phyloP scores from a whole-genome alignment of 176 grass and related monocot genomes.

The Hyparrhenia diplandra region DNA sequence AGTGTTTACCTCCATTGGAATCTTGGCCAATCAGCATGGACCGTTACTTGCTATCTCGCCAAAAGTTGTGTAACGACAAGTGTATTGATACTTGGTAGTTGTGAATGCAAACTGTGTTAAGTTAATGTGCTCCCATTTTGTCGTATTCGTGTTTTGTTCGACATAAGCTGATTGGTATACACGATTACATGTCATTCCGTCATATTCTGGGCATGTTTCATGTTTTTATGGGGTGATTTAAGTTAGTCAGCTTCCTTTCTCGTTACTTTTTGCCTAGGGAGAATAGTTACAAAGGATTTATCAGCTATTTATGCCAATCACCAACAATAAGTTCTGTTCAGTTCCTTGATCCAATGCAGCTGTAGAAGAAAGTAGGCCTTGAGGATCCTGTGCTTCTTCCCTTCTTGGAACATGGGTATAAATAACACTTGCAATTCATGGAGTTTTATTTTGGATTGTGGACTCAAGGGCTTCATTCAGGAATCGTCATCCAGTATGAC shows the following conservation, averaged over 20 bases:
- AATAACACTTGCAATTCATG: background rate
- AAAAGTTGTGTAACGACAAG: background rate
- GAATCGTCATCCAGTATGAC: background rate
- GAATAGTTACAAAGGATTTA: background rate
- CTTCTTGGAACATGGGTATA: background rate
- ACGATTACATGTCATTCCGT: background rate
- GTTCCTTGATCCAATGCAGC: background rate
- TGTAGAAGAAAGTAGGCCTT: background rate
- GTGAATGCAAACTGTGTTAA: background rate
- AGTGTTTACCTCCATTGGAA: background rate
- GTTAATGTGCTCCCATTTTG: background rate
- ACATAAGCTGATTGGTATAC: background rate
- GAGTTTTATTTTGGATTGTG: background rate
- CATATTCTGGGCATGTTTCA: slow-evolving; percentile 8
- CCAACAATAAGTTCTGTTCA: background rate
- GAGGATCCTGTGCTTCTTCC: background rate
- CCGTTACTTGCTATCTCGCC: background rate
- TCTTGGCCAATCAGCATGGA: background rate
- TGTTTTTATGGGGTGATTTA: background rate
- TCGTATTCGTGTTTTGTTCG: background rate
- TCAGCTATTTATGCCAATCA: background rate
- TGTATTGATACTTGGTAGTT: background rate
- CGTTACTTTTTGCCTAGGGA: background rate
- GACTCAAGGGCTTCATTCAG: background rate
- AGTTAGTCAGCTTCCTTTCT: background rate